Evolutionary conservation across 345 rosid species (phyloP).

Genomic region (Physaria fendleri): DNA sequence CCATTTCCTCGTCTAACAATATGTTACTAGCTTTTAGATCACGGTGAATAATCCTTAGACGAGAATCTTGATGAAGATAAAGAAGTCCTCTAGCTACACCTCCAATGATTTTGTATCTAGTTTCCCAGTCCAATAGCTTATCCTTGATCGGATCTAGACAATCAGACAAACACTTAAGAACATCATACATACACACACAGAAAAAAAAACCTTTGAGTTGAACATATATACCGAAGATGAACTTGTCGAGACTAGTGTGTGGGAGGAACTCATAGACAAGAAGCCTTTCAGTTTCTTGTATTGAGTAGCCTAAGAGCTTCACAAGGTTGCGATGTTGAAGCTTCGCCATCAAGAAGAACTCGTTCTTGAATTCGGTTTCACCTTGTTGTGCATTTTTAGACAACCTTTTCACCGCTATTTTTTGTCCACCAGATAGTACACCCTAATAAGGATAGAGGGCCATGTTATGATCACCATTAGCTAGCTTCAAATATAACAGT

Average conservation of each 20-base stretch:
- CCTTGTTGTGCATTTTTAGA: conserved; percentile 34
- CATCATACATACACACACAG: background rate
- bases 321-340: conserved; percentile 52
- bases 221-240: conserved; percentile 46
- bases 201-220: too few relatives aligned
- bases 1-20: conserved; percentile 39
- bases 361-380: conserved; percentile 42
- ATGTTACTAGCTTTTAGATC: conserved; percentile 59
- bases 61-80: conserved; percentile 47
- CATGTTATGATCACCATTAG: background rate
- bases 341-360: conserved; percentile 39
- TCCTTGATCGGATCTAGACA: conserved; percentile 23
- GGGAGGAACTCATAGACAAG: conserved; percentile 44
- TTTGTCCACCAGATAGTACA: conserved; percentile 24
- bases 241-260: conserved; percentile 36
- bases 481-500: background rate
- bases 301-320: conserved; percentile 37
- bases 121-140: conserved; percentile 22
- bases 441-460: conserved; percentile 4
- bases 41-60: conserved; percentile 45
- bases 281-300: conserved; percentile 35
- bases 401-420: conserved; percentile 30
- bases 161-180: conserved; percentile 6
- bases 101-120: conserved; percentile 20
- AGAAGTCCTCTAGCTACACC: conserved; percentile 32